Conservation (phyloP, 371 early-diverging fungal genomes). For the Fennellomyces sp. region DNA sequence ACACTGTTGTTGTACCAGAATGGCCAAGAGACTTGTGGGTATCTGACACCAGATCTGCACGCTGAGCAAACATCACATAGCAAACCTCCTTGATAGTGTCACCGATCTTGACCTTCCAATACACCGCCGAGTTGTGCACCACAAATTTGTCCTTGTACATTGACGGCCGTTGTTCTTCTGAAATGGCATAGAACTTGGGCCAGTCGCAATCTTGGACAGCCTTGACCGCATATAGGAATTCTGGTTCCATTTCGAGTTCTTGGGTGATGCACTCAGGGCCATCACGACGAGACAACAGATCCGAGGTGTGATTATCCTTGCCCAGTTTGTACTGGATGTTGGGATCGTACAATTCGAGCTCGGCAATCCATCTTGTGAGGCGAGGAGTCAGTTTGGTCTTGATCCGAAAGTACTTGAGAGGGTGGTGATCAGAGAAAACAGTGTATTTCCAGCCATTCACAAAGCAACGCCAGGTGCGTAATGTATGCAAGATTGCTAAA, state of each 20-base stretch:
- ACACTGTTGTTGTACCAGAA: slow-evolving; percentile 2
- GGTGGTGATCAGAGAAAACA: slow-evolving; percentile 27
- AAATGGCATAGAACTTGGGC: neutral
- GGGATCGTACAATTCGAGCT: too few relatives aligned
- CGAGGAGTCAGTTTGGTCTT: slow-evolving; percentile 26
- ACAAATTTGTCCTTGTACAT: neutral
- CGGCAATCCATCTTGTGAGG: too few relatives aligned
- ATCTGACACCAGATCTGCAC: slow-evolving; percentile 12
- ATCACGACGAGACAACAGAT: slow-evolving; percentile 21
- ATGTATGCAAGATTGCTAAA: too few relatives aligned
- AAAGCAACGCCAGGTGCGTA: too few relatives aligned
- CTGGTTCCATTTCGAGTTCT: too few relatives aligned
- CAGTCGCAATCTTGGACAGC: neutral
- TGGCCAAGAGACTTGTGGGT: slow-evolving; percentile 18
- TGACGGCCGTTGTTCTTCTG: neutral
- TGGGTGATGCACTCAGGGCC: neutral
- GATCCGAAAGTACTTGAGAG: slow-evolving; percentile 21
- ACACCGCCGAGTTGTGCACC: neutral
- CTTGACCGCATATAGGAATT: too few relatives aligned
- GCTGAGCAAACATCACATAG: slow-evolving; percentile 2
- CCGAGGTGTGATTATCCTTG: slow-evolving; percentile 21
- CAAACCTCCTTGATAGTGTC: neutral
- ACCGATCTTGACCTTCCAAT: too few relatives aligned
- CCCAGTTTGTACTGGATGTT: slow-evolving; percentile 28
- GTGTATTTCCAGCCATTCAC: slow-evolving; percentile 15